Evolutionary conservation across 139 green algal species (phyloP), one percentile per base, ranked within the genome.

Genomic region (Micractinium conductrix): DNA sequence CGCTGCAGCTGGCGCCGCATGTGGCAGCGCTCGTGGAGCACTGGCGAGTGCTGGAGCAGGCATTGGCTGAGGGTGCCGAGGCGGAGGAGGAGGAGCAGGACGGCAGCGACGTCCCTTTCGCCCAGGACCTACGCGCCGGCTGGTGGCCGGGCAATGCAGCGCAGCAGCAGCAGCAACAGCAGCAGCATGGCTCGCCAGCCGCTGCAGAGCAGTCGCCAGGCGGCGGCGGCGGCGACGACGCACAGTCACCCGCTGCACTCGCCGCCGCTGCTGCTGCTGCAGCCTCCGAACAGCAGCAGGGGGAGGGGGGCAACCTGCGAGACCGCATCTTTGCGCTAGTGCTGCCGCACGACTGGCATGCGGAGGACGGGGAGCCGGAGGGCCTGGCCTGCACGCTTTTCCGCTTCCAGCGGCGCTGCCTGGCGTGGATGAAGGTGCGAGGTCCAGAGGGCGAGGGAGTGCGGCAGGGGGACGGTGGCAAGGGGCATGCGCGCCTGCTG

Each of bases 301-400:
- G 2, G 5, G 50, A 14, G 17, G 33, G 50, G 4, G 28, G 43
- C 43, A 65, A 87, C 28, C 50, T 89, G n/a, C 78, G 89, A 2
- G 90, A 93, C 40, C 67, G 80, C 28, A 73, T 93, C 22, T 93
- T 93, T 45, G 38, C 74, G 4, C 81, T 93, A 22, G 84, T 85
- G 2, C 81, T 79, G 7, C 90, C 90, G 2, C 28, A 12, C 0
- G 90, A 87, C 81, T 93, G 91, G 91, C 40, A 63, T 44, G 37
- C n/a, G 43, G 81, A 91, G 79, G 78, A 86, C 12, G 69, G 40
- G 0, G 69, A 92, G 28, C 90, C 88, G 10, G 22, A 80, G 85
- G 91, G 91, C 24, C 86, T 95, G 48, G 89, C 84, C 76, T 93
- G 88, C 78, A 89, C 74, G 40, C 85, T 95, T 37, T 93, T 84